Conservation (phyloP, 805 yeast genomes). For the Lachancea mirantina region DNA sequence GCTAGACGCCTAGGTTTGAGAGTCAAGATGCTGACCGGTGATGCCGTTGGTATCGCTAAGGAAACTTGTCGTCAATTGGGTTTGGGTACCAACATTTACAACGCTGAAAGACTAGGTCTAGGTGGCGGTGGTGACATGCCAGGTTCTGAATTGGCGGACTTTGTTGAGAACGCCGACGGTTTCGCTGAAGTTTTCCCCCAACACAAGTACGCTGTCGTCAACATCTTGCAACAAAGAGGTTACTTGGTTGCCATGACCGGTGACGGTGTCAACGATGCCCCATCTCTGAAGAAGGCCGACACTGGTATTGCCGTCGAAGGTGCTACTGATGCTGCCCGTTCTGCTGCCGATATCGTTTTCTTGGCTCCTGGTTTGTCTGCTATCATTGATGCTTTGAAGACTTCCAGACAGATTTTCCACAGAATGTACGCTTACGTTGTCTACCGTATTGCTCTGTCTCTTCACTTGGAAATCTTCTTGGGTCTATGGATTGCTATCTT, state of each 20-base stretch:
- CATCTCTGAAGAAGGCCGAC: slow-evolving; percentile 92
- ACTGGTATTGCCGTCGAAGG: slow-evolving; percentile 98
- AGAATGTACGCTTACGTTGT: slow-evolving; percentile 98
- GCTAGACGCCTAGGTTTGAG: slow-evolving; percentile 87
- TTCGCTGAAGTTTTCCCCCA: slow-evolving; percentile 98
- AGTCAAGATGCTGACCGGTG: slow-evolving; percentile 98
- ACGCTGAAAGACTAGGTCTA: slow-evolving; percentile 93
- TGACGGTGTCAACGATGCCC: slow-evolving; percentile 98
- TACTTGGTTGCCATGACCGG: slow-evolving; percentile 98
- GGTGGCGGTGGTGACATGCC: slow-evolving; percentile 95
- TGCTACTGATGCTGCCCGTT: slow-evolving; percentile 95
- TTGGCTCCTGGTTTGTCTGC: slow-evolving; percentile 94
- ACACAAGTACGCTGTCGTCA: slow-evolving; percentile 94
- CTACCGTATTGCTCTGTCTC: slow-evolving; percentile 93
- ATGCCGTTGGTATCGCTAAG: slow-evolving; percentile 98
- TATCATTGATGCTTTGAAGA: slow-evolving; percentile 88
- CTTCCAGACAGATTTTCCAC: slow-evolving; percentile 97
- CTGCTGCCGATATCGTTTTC: slow-evolving; percentile 95
- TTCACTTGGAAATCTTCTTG: slow-evolving; percentile 89
- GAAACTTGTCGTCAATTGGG: slow-evolving; percentile 98
- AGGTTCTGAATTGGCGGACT: slow-evolving; percentile 96
- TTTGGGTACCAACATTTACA: slow-evolving; percentile 91
- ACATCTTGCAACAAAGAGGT: slow-evolving; percentile 91
- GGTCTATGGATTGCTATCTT: slow-evolving; percentile 96
- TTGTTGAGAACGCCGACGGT: slow-evolving; percentile 97